Evolutionary conservation across 768 basidiomycete species (phyloP).

Genomic region (Chalciporus piperatus): DNA sequence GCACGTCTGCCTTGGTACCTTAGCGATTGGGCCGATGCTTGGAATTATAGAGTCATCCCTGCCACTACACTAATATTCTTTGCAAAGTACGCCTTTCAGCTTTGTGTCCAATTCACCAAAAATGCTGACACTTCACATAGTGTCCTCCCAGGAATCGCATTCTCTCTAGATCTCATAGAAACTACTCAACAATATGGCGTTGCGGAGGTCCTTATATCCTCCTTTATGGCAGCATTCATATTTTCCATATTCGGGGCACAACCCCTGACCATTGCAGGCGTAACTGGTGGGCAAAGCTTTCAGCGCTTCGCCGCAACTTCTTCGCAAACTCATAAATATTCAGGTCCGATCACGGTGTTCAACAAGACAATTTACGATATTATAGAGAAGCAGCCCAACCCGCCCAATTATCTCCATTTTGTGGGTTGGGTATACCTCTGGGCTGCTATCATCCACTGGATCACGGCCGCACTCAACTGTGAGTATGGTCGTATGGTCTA

Average conservation of each 20-base stretch:
- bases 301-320: neutral
- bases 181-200: slow-evolving; percentile 90
- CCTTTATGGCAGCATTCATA: slow-evolving; percentile 87
- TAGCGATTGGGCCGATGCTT: slow-evolving; percentile 89
- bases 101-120: too few relatives aligned
- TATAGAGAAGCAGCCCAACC: slow-evolving; percentile 49
- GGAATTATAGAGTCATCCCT: slow-evolving; percentile 88
- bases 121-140: too few relatives aligned
- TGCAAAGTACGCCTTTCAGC: slow-evolving; percentile 42
- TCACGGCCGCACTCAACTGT: slow-evolving; percentile 75
- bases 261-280: slow-evolving; percentile 88
- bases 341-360: slow-evolving; percentile 89
- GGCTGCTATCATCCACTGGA: slow-evolving; percentile 84
- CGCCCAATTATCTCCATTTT: slow-evolving; percentile 80
- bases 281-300: slow-evolving; percentile 55
- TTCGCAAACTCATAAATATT: neutral
- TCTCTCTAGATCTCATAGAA: slow-evolving; percentile 89
- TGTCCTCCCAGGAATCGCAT: slow-evolving; percentile 86
- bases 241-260: slow-evolving; percentile 89
- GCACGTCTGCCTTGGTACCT: slow-evolving; percentile 76
- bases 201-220: slow-evolving; percentile 75
- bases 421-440: slow-evolving; percentile 92
- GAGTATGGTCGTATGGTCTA: too few relatives aligned
- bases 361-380: slow-evolving; percentile 89
- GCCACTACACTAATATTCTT: slow-evolving; percentile 85